Base-by-base conservation (phyloP, 2,329 filamentous ascomycete species). In the Phialemonium atrogriseum region DNA sequence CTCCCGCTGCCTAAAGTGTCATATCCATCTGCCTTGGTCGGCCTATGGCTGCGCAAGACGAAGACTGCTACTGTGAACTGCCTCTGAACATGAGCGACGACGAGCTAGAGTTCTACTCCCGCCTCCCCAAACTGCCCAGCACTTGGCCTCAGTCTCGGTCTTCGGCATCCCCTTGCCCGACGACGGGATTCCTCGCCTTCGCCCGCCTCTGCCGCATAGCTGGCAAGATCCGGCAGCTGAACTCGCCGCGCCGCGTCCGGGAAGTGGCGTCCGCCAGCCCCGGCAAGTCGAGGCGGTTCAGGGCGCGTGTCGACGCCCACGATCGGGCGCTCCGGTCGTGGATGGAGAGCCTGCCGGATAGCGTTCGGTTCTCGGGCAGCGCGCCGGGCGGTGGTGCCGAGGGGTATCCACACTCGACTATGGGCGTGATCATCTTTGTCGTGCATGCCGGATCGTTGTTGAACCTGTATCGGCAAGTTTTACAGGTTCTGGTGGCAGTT, bases 391-490 rank as follows among this genome's bases (percentile, higher is more conserved):
- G 27, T 17, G 24, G 24, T 5, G 16, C 13, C 22, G 22, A 24
- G 11, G 11, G 22, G 11, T n/a, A 10, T 24, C 22, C 22, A 24
- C 13, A 25, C n/a, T 10, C 16, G 24, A 25, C n/a, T 10, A 49
- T 50, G 45, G 45, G 48, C 33, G 46, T 49, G 4, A 48, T 51
- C 10, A 38, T 46, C 12, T 51, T 50, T 28, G 47, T 52, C 7
- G 25, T 50, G 10, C 49, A 50, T 33, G 44, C 47, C 2, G 48
- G 48, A 1, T 48, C 43, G 4, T 36, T 51, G 1, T 26, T 51
- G 9, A 49, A 44, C 19, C 42, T 51, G 3, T 48, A 48, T 20
- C 29, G 44, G 39, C 45, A 32, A 4, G 32, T 26, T n/a, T 10
- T 19, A 10, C 10, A 27, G 13, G 8, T 27, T 27, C 10, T 11